These are phyloP conservation scores for Delonix regia DNA, from an alignment of 306 rosid species.

Conservation along the genomic window DNA sequence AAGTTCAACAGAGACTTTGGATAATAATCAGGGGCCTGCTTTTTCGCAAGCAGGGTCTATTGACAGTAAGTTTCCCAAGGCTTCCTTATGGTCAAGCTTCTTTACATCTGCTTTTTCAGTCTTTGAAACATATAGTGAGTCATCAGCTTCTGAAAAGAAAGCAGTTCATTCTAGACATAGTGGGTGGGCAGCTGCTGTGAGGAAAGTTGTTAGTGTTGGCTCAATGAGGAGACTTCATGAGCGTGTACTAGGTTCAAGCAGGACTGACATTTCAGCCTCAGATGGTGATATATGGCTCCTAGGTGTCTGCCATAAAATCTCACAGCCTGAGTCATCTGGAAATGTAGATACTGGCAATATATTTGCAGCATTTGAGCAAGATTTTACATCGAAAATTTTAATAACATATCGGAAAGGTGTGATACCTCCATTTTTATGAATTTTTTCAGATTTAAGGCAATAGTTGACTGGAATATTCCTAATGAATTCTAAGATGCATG, in stretches of 20 bases:
- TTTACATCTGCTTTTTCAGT: constrained; percentile 74
- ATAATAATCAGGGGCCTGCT: constrained; percentile 54
- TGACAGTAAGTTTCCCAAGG: constrained; percentile 62
- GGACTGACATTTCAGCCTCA: constrained; percentile 66
- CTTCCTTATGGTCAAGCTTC: constrained; percentile 81
- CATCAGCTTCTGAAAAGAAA: constrained; percentile 74
- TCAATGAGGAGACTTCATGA: constrained; percentile 92
- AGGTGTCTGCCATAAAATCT: constrained; percentile 72
- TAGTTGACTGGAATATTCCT: constrained; percentile 16
- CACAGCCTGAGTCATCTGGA: constrained; percentile 59
- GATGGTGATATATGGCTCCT: constrained; percentile 95
- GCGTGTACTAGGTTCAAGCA: constrained; percentile 72
- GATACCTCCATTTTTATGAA: constrained; percentile 19
- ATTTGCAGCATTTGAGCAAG: constrained; percentile 67
- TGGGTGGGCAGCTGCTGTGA: constrained; percentile 87
- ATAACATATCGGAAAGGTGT: constrained; percentile 93
- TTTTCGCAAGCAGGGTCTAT: constrained; percentile 55
- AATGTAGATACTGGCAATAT: constrained; percentile 51
- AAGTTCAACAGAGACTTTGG: constrained; percentile 57
- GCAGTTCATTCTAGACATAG: constrained; percentile 58
- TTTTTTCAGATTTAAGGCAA: constrained; percentile 14
- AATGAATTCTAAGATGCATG: constrained; percentile 22
- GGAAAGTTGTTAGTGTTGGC: constrained; percentile 65
- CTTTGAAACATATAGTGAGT: constrained; percentile 72
- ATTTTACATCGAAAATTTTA: constrained; percentile 80